Evolutionary conservation across 1,284 basidiomycete genomes (phyloP).

Genomic region (Trametes versicolor): DNA sequence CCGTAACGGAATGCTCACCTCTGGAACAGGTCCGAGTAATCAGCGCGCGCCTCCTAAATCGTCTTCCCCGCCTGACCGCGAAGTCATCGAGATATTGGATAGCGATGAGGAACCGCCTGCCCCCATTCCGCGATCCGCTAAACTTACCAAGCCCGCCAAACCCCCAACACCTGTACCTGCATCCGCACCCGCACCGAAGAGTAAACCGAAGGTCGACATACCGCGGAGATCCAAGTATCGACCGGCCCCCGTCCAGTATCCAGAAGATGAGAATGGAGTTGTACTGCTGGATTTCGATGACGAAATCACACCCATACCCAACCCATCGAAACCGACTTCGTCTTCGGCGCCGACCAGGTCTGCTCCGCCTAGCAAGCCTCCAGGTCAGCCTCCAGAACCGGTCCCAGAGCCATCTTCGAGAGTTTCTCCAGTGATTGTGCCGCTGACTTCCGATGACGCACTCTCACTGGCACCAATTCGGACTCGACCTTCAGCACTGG

Average conservation of each 20-base stretch:
- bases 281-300: slow-evolving; percentile 25
- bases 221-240: slow-evolving; percentile 13
- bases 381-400: background rate
- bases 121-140: background rate
- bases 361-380: background rate
- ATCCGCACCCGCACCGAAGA: background rate
- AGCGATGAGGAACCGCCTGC: slow-evolving; percentile 21
- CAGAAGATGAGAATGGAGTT: slow-evolving; percentile 19
- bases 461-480: no score
- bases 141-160: slow-evolving; percentile 7
- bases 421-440: background rate
- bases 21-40: background rate
- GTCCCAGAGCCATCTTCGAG: background rate
- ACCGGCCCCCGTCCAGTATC: background rate
- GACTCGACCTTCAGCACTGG: no score
- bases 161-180: background rate
- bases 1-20: background rate
- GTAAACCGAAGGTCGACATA: background rate
- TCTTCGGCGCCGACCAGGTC: background rate
- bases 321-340: background rate
- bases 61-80: background rate
- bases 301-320: slow-evolving; percentile 21
- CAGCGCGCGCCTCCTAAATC: background rate
- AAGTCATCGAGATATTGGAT: slow-evolving; percentile 31
- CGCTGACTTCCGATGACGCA: background rate